phyloP scores from a whole-genome alignment of 2,329 filamentous ascomycete species.

The Fusarium sambucinum region DNA sequence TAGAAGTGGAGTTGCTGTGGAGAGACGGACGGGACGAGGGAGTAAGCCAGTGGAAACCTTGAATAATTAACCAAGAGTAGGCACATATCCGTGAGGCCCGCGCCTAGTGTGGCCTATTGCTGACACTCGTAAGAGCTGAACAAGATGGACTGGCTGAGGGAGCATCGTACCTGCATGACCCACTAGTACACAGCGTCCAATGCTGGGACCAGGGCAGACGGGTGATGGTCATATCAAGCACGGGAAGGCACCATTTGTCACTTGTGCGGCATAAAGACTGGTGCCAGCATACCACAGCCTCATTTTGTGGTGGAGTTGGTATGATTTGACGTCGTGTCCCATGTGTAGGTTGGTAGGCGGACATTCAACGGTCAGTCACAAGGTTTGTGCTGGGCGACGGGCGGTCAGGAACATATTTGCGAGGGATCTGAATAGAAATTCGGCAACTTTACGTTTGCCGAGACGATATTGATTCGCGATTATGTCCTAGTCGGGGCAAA shows the following conservation, averaged over 20 bases:
- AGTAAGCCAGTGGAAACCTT: background rate
- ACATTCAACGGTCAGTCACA: constrained; percentile 9
- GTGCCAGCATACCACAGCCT: constrained; percentile 9
- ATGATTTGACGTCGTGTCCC: constrained; percentile 1
- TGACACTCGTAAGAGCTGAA: background rate
- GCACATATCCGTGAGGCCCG: background rate
- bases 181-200: constrained; percentile 17
- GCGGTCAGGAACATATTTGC: constrained; percentile 24
- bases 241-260: constrained; percentile 43
- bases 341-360: constrained; percentile 7
- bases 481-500: background rate
- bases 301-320: constrained; percentile 8
- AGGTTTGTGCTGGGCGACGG: constrained; percentile 14
- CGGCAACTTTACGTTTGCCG: constrained; percentile 2
- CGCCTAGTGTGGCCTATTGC: background rate
- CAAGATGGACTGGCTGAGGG: constrained; percentile 2
- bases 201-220: constrained; percentile 38
- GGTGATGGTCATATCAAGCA: constrained; percentile 39
- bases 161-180: constrained; percentile 43
- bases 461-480: constrained; percentile 10
- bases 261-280: constrained; percentile 36
- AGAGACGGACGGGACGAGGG: constrained; percentile 2
- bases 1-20: constrained; percentile 14
- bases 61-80: background rate
- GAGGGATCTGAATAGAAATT: constrained; percentile 2